These are phyloP conservation scores for Beta corolliflora DNA, from an alignment of 179 eudicot genomes.

Conservation along the genomic window DNA sequence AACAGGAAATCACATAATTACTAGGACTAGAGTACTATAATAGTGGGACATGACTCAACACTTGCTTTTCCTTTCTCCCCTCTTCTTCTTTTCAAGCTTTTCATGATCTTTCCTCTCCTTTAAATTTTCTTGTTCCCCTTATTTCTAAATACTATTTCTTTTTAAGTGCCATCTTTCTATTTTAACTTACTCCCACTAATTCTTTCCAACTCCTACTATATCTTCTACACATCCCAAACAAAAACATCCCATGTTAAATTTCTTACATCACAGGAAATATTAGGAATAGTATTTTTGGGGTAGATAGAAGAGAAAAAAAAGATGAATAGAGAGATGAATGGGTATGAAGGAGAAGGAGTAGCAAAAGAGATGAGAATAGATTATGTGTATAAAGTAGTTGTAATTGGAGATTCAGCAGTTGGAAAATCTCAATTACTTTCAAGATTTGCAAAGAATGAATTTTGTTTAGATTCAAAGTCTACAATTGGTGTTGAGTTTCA, in stretches of 20 bases:
- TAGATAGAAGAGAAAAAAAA: not conserved
- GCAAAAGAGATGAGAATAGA: constrained; percentile 53
- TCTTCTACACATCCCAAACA: not conserved
- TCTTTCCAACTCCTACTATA: not conserved
- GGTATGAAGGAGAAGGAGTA: constrained; percentile 16
- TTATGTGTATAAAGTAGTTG: constrained; percentile 88
- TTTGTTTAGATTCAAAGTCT: constrained; percentile 77
- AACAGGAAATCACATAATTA: not conserved
- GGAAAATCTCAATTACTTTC: constrained; percentile 82
- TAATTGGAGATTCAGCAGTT: constrained; percentile 84
- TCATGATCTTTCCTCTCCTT: not conserved
- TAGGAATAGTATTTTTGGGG: too few species aligned
- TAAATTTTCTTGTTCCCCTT: not conserved
- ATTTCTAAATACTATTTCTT: not conserved
- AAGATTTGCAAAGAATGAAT: constrained; percentile 74
- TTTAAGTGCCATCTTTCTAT: not conserved
- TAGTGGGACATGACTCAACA: constrained; percentile 30
- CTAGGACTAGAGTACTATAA: not conserved
- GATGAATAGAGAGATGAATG: constrained; percentile 39
- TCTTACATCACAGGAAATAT: not conserved
- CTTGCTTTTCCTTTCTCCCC: not conserved
- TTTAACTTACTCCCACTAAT: constrained; percentile 19
- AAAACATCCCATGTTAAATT: not conserved
- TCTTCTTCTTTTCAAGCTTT: not conserved
- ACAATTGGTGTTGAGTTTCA: constrained; percentile 95